Evolutionary conservation across 2,329 filamentous ascomycete species (phyloP).

Genomic region (Pochonia chlamydosporia): DNA sequence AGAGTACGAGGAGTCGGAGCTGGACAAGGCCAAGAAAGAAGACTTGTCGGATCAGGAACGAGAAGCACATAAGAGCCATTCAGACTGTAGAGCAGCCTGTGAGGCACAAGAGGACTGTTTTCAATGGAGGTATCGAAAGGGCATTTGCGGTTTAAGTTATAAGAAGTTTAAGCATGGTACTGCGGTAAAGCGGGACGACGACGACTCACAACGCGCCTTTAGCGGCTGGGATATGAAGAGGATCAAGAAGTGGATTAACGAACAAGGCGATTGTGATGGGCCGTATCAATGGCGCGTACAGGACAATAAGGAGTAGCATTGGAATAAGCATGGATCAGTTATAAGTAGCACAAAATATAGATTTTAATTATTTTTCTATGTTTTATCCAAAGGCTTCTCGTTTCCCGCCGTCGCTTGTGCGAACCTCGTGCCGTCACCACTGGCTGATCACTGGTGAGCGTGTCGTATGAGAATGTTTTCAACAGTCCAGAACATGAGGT

Average conservation of each 20-base stretch:
- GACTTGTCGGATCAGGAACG: slow-evolving; percentile 30
- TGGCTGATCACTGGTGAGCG: too few relatives aligned
- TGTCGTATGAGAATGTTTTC: too few relatives aligned
- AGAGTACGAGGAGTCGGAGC: slow-evolving; percentile 23
- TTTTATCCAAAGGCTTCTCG: too few relatives aligned
- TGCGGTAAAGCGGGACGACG: slow-evolving; percentile 23
- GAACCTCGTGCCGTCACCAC: too few relatives aligned
- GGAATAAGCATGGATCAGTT: too few relatives aligned
- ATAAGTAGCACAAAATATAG: too few relatives aligned
- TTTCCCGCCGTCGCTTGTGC: too few relatives aligned
- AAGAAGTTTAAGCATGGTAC: slow-evolving; percentile 31
- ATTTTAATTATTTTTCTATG: too few relatives aligned
- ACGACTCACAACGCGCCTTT: slow-evolving; percentile 20
- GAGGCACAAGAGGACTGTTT: slow-evolving; percentile 29
- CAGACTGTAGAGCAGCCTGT: slow-evolving; percentile 40
- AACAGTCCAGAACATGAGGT: too few relatives aligned
- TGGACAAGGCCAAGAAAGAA: slow-evolving; percentile 23
- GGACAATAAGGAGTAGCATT: background rate
- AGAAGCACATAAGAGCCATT: slow-evolving; percentile 33
- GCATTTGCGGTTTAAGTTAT: slow-evolving; percentile 28
- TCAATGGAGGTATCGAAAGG: slow-evolving; percentile 32
- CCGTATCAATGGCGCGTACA: background rate
- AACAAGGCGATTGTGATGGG: slow-evolving; percentile 27
- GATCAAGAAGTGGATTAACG: slow-evolving; percentile 32
- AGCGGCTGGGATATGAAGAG: slow-evolving; percentile 37